A percentile compares a stretch with the other conserved stretches of the same genome.
Conservation (phyloP, 2,329 filamentous ascomycete genomes). For the Cladosporium oxysporum region DNA sequence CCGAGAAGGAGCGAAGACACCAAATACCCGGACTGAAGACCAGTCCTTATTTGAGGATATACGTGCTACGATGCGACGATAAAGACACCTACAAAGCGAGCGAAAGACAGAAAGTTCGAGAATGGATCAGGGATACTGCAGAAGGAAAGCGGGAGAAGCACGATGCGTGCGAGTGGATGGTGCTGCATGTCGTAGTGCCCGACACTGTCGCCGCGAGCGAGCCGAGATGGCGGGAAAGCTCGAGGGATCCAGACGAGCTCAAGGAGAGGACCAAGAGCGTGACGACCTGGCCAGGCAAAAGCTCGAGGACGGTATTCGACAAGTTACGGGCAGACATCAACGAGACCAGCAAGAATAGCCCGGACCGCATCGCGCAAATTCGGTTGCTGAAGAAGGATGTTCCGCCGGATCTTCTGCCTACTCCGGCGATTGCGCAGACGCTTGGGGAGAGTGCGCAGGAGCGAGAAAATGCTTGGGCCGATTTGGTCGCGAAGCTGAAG, state of each 20-base stretch:
- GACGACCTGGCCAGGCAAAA: constrained; percentile 74
- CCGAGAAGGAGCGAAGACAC: constrained; percentile 67
- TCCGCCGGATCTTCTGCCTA: constrained; percentile 49
- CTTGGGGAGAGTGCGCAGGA: constrained; percentile 75
- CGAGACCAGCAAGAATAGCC: constrained; percentile 64
- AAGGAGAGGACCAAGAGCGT: constrained; percentile 66
- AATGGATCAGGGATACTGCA: constrained; percentile 85
- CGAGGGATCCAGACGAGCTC: constrained; percentile 53
- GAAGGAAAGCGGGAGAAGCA: constrained; percentile 82
- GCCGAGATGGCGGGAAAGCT: constrained; percentile 61
- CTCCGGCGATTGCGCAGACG: constrained; percentile 44
- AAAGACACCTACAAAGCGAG: constrained; percentile 88
- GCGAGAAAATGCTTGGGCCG: constrained; percentile 77
- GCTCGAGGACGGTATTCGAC: constrained; percentile 81
- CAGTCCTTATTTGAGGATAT: constrained; percentile 90
- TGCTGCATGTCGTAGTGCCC: constrained; percentile 87
- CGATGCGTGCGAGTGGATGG: constrained; percentile 94
- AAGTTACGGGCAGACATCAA: constrained; percentile 92
- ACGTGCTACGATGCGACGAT: constrained; percentile 89
- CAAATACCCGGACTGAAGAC: constrained; percentile 92
- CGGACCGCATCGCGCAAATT: constrained; percentile 83
- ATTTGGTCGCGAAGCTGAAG: constrained; percentile 85
- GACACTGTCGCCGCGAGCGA: constrained; percentile 80
- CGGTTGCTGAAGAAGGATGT: constrained; percentile 61
- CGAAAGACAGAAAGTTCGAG: constrained; percentile 74